Percentiles rank a stretch among this genome's conserved stretches.
These are phyloP conservation scores for Noccaea bulbosa DNA, from an alignment of 345 rosid species.

Conservation along the genomic window DNA sequence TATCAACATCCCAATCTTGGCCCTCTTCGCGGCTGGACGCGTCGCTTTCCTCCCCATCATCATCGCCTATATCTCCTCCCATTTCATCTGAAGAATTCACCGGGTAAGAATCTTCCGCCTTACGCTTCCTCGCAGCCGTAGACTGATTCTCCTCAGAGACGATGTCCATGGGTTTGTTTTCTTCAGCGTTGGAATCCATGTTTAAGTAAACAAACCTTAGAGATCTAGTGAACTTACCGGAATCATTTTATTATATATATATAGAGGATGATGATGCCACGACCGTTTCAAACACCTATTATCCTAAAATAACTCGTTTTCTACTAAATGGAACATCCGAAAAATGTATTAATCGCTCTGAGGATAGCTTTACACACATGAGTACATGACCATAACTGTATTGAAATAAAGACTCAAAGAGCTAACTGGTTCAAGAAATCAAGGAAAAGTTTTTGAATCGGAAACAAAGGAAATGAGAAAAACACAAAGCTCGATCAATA, in stretches of 20 bases:
- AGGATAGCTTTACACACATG: not conserved
- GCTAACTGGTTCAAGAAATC: not conserved
- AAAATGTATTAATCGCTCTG: not conserved
- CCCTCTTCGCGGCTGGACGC: slow-evolving; percentile 18
- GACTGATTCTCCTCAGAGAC: not conserved
- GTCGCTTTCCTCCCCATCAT: slow-evolving; percentile 5
- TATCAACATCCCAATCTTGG: slow-evolving; percentile 36
- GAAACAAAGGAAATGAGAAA: not conserved
- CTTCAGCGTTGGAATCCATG: not conserved
- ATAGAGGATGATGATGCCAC: too few species aligned
- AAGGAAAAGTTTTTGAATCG: not conserved
- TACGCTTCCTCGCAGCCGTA: not conserved
- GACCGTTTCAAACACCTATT: not conserved
- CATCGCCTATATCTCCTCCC: too few species aligned
- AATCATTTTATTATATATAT: too few species aligned
- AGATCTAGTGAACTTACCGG: not conserved
- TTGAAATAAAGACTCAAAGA: not conserved
- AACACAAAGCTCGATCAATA: not conserved
- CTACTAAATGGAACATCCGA: not conserved
- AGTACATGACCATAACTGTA: not conserved
- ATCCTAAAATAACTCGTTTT: not conserved
- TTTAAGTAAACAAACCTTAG: not conserved
- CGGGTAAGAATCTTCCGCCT: not conserved
- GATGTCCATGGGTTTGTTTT: not conserved
- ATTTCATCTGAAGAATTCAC: too few species aligned